A percentile compares a stretch with the other conserved stretches of the same genome.
phyloP scores from a whole-genome alignment of 345 rosid genomes.

The Combretum micranthum region DNA sequence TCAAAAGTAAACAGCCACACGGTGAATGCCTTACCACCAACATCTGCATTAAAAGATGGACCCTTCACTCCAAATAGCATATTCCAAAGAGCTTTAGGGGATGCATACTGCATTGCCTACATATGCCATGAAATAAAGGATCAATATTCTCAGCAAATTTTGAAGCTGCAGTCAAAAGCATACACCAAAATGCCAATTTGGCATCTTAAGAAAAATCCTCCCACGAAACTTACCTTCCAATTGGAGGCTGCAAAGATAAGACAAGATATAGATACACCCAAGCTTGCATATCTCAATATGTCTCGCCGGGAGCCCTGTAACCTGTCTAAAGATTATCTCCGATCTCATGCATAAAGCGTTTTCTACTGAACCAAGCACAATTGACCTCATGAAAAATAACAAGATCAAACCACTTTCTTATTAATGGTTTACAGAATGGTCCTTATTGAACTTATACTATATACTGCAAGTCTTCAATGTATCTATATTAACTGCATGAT shows the following conservation, averaged over 20 bases:
- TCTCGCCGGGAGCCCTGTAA: conserved; percentile 89
- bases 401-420: conserved; percentile 1
- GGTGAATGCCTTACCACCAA: conserved; percentile 28
- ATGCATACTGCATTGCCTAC: conserved; percentile 91
- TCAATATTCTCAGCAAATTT: too few species aligned
- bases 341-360: conserved; percentile 36
- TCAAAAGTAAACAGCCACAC: too few species aligned
- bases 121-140: conserved; percentile 1
- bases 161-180: too few species aligned
- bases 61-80: conserved; percentile 48
- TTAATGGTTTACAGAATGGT: neutral
- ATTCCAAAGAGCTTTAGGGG: conserved; percentile 90
- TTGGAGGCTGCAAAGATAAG: conserved; percentile 47
- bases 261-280: conserved; percentile 73
- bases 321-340: conserved; percentile 85
- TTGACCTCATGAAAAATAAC: neutral
- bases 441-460: too few species aligned
- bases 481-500: too few species aligned
- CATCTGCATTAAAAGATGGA: conserved; percentile 41
- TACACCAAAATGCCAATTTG: too few species aligned
- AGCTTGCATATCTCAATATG: conserved; percentile 75
- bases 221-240: conserved; percentile 54
- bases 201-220: too few species aligned
- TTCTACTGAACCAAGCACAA: too few species aligned
- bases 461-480: too few species aligned